Evolutionary conservation across 148 eudicot genomes (phyloP).

Genomic region (Hydrangea macrophylla): DNA sequence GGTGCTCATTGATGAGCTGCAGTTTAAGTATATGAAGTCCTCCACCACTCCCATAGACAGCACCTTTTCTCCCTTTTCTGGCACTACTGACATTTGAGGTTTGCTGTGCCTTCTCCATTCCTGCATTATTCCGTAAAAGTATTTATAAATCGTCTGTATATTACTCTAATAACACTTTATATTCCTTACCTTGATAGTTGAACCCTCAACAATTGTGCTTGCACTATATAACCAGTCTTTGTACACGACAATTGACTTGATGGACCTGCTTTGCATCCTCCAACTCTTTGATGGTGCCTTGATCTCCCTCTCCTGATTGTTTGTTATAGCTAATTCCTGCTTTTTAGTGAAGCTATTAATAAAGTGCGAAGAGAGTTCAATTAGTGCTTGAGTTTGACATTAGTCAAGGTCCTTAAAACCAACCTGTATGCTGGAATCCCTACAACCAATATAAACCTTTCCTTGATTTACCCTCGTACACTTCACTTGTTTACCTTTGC

Average conservation of each 20-base stretch:
- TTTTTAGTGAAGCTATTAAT: slow-evolving; percentile 10
- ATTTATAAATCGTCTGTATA: background rate
- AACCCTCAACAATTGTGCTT: slow-evolving; percentile 39
- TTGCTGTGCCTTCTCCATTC: slow-evolving; percentile 46
- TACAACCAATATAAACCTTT: slow-evolving; percentile 43
- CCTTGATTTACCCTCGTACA: slow-evolving; percentile 33
- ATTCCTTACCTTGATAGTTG: slow-evolving; percentile 41
- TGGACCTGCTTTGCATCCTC: slow-evolving; percentile 44
- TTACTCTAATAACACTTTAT: background rate
- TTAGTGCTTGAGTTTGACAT: background rate
- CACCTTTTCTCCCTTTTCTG: slow-evolving; percentile 38
- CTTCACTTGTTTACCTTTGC: slow-evolving; percentile 41
- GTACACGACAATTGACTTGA: slow-evolving; percentile 32
- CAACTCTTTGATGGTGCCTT: slow-evolving; percentile 48
- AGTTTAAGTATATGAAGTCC: slow-evolving; percentile 52
- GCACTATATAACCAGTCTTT: slow-evolving; percentile 58
- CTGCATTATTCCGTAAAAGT: slow-evolving; percentile 22
- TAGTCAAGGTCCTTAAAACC: background rate
- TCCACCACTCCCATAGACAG: slow-evolving; percentile 55
- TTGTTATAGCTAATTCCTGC: slow-evolving; percentile 35
- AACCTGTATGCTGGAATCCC: slow-evolving; percentile 60
- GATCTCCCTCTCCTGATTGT: slow-evolving; percentile 40
- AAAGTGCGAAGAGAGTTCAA: background rate
- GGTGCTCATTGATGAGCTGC: slow-evolving; percentile 36
- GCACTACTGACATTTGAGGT: slow-evolving; percentile 40